Base-by-base conservation (phyloP, 257 asterid species). In the Anisodus tanguticus region DNA sequence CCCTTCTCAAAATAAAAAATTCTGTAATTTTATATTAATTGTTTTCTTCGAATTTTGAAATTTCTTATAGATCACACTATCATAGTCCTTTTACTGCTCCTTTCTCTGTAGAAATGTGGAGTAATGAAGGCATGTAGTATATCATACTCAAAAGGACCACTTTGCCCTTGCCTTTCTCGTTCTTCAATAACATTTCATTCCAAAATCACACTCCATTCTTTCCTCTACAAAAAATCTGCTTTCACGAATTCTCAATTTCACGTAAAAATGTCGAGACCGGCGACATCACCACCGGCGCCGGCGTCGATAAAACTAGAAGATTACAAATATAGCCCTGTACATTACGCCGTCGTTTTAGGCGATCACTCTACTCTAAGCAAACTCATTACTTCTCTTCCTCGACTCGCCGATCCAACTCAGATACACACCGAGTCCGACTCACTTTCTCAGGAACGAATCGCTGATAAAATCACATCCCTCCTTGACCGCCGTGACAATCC, bases 401-500 rank as follows among this genome's bases (percentile, higher is more conserved):
- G 88, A 79, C 89, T 91, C 41, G 85, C 89, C 62, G 90, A 90
- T 72, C 97, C 97, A 5, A 78, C 87, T 63, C 85, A 78, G 3
- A 87, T 91, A 57, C 91, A 59, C 6, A 90, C 95, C 12, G 98
- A 93, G 85, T 85, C 92, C 55, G 91, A 93, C 12, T 95, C 98
- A 22, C 86, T 94, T 9, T 83, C 91, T 2, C 96, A 93, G 35
- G 98, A 96, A 54, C 86, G 22, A 64, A 81, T 92, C 60, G 93
- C 97, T 11, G 98, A 92, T 2, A 84, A 88, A 87, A 92, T 96
- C 82, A 64, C 98, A 60, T 88, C 94, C 79, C 93, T 83, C 15
- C 84, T 96, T 22, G 99, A 96, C 91, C 90, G 97, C 63, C 98
- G 99, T 10, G 98, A 93, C 51, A 94, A 96, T 85, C 85, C 83